A percentile compares a stretch with the other conserved stretches of the same genome.
These are phyloP conservation scores for Neurospora crassa DNA, from an alignment of 2,329 filamentous ascomycete species.

Conservation along the genomic window DNA sequence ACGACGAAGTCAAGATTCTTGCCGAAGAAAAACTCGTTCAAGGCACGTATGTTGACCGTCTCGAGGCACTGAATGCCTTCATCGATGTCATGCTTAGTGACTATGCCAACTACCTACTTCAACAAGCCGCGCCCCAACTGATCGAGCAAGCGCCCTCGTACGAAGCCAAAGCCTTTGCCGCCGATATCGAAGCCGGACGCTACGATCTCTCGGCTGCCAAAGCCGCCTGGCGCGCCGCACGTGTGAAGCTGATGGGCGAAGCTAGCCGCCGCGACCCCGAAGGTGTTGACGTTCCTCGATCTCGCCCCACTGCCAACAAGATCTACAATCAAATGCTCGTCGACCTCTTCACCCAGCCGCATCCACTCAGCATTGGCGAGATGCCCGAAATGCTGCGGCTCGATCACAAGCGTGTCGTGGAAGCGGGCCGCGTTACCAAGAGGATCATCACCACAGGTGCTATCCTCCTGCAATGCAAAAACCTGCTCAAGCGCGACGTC, in stretches of 20 bases:
- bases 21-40: conserved; percentile 50
- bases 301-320: conserved; percentile 55
- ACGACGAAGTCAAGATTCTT: conserved; percentile 62
- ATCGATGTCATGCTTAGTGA: conserved; percentile 72
- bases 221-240: conserved; percentile 55
- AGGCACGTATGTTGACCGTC: conserved; percentile 62
- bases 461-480: conserved; percentile 72
- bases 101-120: conserved; percentile 72
- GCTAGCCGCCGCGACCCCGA: conserved; percentile 60
- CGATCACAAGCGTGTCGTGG: conserved; percentile 53
- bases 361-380: conserved; percentile 40
- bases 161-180: conserved; percentile 62
- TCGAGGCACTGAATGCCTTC: conserved; percentile 65
- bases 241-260: conserved; percentile 56
- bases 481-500: conserved; percentile 71
- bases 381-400: conserved; percentile 67
- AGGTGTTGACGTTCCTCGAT: conserved; percentile 50
- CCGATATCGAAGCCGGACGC: conserved; percentile 48
- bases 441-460: conserved; percentile 65
- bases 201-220: conserved; percentile 51
- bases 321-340: conserved; percentile 70
- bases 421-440: conserved; percentile 46
- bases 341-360: conserved; percentile 62
- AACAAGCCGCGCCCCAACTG: conserved; percentile 60
- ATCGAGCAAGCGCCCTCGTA: conserved; percentile 63